Base-by-base conservation (phyloP, 106 monocot genomes). In the Hemerocallis citrina region DNA sequence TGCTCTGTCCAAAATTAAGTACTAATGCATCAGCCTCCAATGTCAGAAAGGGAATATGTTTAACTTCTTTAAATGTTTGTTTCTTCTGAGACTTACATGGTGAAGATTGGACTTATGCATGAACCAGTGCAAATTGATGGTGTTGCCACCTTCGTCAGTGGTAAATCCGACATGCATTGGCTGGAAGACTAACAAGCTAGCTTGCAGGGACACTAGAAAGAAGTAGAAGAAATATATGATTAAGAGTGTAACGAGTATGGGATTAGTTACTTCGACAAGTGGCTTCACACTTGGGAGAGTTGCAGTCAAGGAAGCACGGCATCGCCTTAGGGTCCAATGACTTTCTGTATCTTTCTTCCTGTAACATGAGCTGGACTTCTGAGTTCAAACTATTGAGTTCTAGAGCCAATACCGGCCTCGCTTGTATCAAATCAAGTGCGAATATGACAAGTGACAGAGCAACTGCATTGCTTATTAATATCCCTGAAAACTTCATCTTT, bases 111-210 rank as follows among this genome's bases (percentile, higher is more conserved):
- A 80, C 52, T 89, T 77, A 42, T 73, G 88, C 32, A 71, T 79
- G 38, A 84, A 89, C 88, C 88, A 89, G 8, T 52, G 74, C 55
- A 89, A 31, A 29, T 74, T 43, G 46, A 89, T 84, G 5, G 72
- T 57, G 68, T 89, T 89, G 11, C 88, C 88, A 2, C 88, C 88
- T 66, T 66, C 61, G 30, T 89, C 84, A 14, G 72, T 75, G 16
- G 80, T 84, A 71, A 89, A 89, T 62, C 84, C 88, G 20, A 80
- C 77, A 46, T 88, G 88, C 83, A 88, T 83, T 0, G 88, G 88
- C 87, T 88, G 71, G 47, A 62, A 37, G 40, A 38, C 14, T 8
- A 59, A 59, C 7, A 9, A 44, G n/a, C n/a, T n/a, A n/a, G n/a
- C n/a, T n/a, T n/a, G n/a, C n/a, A n/a, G n/a, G n/a, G n/a, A n/a